Evolutionary conservation across 352 stramenopile genomes (phyloP), one percentile per base, ranked within the genome.

Genomic region (Phytophthora foliorum): DNA sequence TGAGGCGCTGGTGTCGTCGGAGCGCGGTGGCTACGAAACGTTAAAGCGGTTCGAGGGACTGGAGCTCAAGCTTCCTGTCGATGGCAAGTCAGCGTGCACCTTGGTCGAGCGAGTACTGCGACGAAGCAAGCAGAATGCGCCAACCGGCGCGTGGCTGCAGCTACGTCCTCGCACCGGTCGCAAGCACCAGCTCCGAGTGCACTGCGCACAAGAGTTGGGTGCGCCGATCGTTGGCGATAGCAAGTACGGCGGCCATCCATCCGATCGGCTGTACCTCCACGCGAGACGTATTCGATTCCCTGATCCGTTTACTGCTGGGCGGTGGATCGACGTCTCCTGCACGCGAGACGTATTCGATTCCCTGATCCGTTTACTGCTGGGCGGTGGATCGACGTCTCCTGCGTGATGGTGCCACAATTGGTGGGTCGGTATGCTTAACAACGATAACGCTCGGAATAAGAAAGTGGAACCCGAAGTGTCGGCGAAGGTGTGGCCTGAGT

Each of bases 161-260:
- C 13, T 45, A 17, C 8, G 70, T 32, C 83, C 80, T 11, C 51
- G 72, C 4, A 91, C 86, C 0, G 83, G 83, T n/a, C 78, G 86
- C 24, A 93, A 92, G 53, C 86, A 89, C 29, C 86, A 91, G 61
- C 63, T 92, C 5, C 86, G 86, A 0, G 64, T 90, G 34, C 86
- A 93, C 53, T 92, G 82, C 17, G 69, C 82, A 5, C 38, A 79
- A 16, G 61, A 54, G 2, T 39, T 93, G 11, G 17, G 65, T 3
- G 59, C 79, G 0, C 82, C 86, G 10, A 89, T 93, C 27, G 66
- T 92, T 0, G 86, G 86, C 0, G 86, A 93, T 39, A 6, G 6
- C 14, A 84, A 79, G 42, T 81, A 91, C 42, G 69, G 71, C 16
- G 69, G 70, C 2, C 44, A 34, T 10, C 24, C 27, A 38, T 60